Conservation (phyloP, 2,329 filamentous ascomycete genomes). For the Neoascochyta sp. region DNA sequence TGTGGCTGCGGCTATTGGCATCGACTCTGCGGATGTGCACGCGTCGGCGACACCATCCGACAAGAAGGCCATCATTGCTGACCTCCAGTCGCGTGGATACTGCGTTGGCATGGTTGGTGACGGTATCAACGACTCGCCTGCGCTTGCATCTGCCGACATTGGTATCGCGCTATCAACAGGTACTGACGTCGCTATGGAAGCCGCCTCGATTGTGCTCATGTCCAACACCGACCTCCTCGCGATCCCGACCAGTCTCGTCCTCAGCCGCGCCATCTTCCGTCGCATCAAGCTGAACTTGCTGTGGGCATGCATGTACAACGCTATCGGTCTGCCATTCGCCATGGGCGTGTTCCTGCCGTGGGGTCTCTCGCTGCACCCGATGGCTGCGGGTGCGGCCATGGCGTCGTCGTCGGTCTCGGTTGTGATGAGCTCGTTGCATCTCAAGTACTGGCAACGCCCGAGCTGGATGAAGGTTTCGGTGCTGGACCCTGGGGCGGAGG, state of each 20-base stretch:
- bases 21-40: slow-evolving; percentile 69
- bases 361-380: slow-evolving; percentile 82
- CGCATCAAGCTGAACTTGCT: slow-evolving; percentile 91
- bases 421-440: slow-evolving; percentile 73
- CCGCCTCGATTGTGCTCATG: slow-evolving; percentile 95
- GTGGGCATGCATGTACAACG: slow-evolving; percentile 92
- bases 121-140: slow-evolving; percentile 97
- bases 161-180: slow-evolving; percentile 90
- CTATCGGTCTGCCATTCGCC: slow-evolving; percentile 86
- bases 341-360: slow-evolving; percentile 95
- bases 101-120: slow-evolving; percentile 93
- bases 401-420: slow-evolving; percentile 86
- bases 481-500: slow-evolving; percentile 48
- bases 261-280: slow-evolving; percentile 79
- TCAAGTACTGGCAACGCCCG: slow-evolving; percentile 84
- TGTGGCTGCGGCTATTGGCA: slow-evolving; percentile 79
- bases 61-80: slow-evolving; percentile 79
- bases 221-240: slow-evolving; percentile 85
- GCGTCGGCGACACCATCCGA: slow-evolving; percentile 87
- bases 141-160: slow-evolving; percentile 85
- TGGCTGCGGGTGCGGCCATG: slow-evolving; percentile 95
- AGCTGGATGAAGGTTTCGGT: slow-evolving; percentile 76
- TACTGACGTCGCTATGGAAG: slow-evolving; percentile 97
- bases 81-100: slow-evolving; percentile 69
- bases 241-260: slow-evolving; percentile 79